Conservation (phyloP, 805 yeast genomes). For the Huiozyma sinensis region DNA sequence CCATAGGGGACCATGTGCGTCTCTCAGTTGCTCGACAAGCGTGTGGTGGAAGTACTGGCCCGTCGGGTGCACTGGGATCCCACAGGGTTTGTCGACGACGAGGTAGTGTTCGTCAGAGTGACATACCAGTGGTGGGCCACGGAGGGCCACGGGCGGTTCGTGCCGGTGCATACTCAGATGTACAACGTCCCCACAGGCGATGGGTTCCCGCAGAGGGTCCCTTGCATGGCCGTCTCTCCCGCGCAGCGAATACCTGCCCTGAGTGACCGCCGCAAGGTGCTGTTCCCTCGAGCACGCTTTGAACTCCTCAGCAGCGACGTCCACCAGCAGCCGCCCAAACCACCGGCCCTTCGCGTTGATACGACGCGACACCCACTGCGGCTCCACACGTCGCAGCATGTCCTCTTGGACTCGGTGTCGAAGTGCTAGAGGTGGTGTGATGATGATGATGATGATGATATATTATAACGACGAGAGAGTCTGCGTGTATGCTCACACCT, state of each 20-base stretch:
- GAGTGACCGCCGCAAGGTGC: conserved; percentile 11
- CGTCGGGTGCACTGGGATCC: conserved; percentile 92
- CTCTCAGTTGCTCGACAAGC: conserved; percentile 44
- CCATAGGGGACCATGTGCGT: conserved; percentile 46
- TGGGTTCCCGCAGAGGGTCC: conserved; percentile 6
- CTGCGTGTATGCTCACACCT: too few species aligned
- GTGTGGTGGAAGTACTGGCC: conserved; percentile 70
- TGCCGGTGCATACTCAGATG: conserved; percentile 52
- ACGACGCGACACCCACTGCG: conserved; percentile 30
- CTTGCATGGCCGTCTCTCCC: conserved; percentile 8
- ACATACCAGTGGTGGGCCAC: conserved; percentile 32
- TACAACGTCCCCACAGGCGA: conserved; percentile 21
- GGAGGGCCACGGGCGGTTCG: conserved; percentile 67
- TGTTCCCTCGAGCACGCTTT: conserved; percentile 7
- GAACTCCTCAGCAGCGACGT: conserved; percentile 33
- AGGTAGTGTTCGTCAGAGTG: conserved; percentile 64
- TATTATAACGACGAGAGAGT: too few species aligned
- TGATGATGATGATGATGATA: too few species aligned
- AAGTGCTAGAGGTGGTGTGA: too few species aligned
- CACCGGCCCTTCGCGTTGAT: conserved; percentile 38
- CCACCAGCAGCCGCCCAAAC: conserved; percentile 30
- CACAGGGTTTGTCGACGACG: conserved; percentile 85
- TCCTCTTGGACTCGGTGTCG: conserved; percentile 4
- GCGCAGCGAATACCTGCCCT: conserved; percentile 13
- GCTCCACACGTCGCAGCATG: conserved; percentile 30